These are phyloP conservation scores for Viridothelium virens DNA, from an alignment of 495 filamentous ascomycete species.

Conservation along the genomic window DNA sequence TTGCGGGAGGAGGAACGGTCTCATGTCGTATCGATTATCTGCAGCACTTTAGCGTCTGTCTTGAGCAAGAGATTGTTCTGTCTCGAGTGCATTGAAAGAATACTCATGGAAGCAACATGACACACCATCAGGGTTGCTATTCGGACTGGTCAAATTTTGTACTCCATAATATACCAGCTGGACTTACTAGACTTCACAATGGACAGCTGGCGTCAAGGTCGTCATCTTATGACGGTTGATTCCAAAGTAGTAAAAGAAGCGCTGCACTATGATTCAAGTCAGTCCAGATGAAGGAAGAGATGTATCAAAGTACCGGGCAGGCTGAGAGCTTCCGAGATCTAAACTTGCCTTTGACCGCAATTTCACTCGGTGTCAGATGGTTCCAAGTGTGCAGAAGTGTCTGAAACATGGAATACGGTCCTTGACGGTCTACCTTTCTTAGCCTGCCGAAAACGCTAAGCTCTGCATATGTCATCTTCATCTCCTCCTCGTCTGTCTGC, in stretches of 20 bases:
- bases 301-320: background rate
- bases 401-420: slow-evolving; percentile 64
- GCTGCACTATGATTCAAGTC: slow-evolving; percentile 53
- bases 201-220: slow-evolving; percentile 34
- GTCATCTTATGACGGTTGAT: slow-evolving; percentile 44
- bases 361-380: slow-evolving; percentile 22
- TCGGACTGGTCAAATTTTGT: background rate
- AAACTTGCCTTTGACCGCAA: slow-evolving; percentile 22
- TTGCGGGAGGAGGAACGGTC: slow-evolving; percentile 35
- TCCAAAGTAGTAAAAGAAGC: slow-evolving; percentile 60
- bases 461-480: slow-evolving; percentile 55
- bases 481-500: slow-evolving; percentile 67
- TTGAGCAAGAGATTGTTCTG: background rate
- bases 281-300: background rate
- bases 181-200: slow-evolving; percentile 29
- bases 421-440: slow-evolving; percentile 64
- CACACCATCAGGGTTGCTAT: slow-evolving; percentile 4
- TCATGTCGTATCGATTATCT: slow-evolving; percentile 59
- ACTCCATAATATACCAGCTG: background rate
- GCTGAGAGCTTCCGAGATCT: background rate
- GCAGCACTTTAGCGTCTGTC: slow-evolving; percentile 40
- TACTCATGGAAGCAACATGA: background rate
- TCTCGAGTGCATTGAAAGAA: background rate
- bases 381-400: slow-evolving; percentile 65
- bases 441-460: slow-evolving; percentile 52